Base-by-base conservation (phyloP, 352 stramenopile species). In the Phytophthora hibernalis region DNA sequence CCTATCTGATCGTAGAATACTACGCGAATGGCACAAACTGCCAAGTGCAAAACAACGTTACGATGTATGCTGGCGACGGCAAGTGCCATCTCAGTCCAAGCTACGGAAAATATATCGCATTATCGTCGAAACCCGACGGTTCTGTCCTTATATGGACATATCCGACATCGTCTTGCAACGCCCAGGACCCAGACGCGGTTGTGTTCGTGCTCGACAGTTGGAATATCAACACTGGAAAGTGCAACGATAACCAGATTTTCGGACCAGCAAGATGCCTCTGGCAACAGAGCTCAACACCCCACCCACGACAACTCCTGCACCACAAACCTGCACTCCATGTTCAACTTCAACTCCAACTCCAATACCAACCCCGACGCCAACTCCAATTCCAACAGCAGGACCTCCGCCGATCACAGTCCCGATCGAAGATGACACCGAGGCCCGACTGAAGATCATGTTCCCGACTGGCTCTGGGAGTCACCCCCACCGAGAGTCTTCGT, bases 381-480 rank as follows among this genome's bases (percentile, higher is more conserved):
- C 49, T 6, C 52, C 59, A 61, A n/a, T 38, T 11, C 31, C 59
- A n/a, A 33, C 37, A 5, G 2, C 28, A 24, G 24, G 24, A 1
- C 8, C 48, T 6, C 10, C 20, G 3, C 50, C 30, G 11, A 33
- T 45, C 31, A 24, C 38, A 15, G 37, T 56, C 21, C 22, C 56
- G 10, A 5, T 56, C 16, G 55, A 45, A 8, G 55, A 49, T 30
- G 31, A 69, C 5, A 54, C 49, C 8, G 42, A 67, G n/a, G 59
- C 42, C 1, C 31, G 30, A 4, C 28, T 68, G 16, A 38, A 59
- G 5, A 59, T 58, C 45, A 59, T 69, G 61, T 65, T 65, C 28
- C 61, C 55, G 3, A 58, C 12, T 72, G 49, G 64, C 16, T 66
- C 3, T 61, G 64, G 64, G 64, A 68, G 3, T n/a, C 26, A 4